Evolutionary conservation across 1,139 yeast species (phyloP), one percentile per base, ranked within the genome.

Genomic region (Geotrichum armillariae): DNA sequence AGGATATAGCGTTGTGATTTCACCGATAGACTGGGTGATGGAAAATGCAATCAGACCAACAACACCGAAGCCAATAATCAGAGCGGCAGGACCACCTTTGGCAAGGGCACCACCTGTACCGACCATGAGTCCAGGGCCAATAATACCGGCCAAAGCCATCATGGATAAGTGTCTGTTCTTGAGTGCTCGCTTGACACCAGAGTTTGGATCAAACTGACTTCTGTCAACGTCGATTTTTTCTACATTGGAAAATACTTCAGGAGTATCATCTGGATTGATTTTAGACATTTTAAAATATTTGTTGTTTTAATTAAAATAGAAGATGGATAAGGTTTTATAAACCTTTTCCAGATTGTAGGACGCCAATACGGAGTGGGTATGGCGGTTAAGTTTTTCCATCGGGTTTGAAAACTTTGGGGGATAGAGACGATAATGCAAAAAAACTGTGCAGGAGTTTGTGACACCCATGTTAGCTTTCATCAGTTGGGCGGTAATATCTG

Each of bases 101-200:
- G 78, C 73, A 46, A 83, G 68, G 3, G 86, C 77, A 47, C 74
- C 76, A 3, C 86, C 85, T 0, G 86, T 76, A 31, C 87, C 85
- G 46, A 83, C 69, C 54, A 81, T 75, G 47, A 85, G 68, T 50
- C 93, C 93, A 2, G 89, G 80, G 14, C 89, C 88, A 47, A 82
- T 80, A 50, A 79, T 78, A 8, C 87, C 87, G 2, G 84, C 86
- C 51, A 82, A 71, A 35, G 85, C 78, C 64, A 82, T 79, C 85
- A 81, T 78, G 5, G 73, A 66, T 52, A 78, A 65, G 60, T 78
- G 82, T 50, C 82, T 67, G 22, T 76, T 71, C 51, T 72, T 72
- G 46, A 79, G 73, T 22, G 78, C 77, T 48, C 79, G 72, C 56
- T 76, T 75, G 49, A 79, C 70, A 4, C 74, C 73, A 1, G 71